These are phyloP conservation scores for Casuarina equisetifolia DNA, from an alignment of 306 rosid genomes.

Conservation along the genomic window DNA sequence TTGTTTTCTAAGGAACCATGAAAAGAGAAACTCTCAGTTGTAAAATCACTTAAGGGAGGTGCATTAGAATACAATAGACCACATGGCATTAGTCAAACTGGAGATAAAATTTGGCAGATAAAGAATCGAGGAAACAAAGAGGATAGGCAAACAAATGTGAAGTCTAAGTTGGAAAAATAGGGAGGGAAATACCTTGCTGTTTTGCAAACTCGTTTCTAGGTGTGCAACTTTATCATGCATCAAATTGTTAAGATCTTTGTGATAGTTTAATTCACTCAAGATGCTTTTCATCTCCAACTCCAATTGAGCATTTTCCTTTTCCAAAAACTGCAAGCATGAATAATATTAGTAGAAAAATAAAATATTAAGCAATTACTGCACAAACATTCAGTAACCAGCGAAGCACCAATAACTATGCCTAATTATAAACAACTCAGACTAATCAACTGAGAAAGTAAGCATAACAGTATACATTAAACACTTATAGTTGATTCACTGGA, in stretches of 20 bases:
- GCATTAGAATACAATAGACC: background rate
- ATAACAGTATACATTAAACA: constrained; percentile 1
- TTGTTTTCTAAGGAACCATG: background rate
- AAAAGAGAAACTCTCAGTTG: background rate
- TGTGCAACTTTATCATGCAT: constrained; percentile 44
- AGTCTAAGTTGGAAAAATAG: constrained; percentile 10
- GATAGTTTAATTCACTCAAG: constrained; percentile 41
- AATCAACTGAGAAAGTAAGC: background rate
- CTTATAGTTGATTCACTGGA: constrained; percentile 5
- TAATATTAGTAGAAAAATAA: constrained; percentile 6
- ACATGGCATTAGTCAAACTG: background rate
- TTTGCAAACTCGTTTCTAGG: constrained; percentile 45
- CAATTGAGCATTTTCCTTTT: constrained; percentile 46
- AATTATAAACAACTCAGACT: background rate
- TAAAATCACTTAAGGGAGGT: background rate
- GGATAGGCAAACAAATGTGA: background rate
- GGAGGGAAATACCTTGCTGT: constrained; percentile 47
- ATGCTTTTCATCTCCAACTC: constrained; percentile 45
- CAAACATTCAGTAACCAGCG: background rate
- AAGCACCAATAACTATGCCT: background rate
- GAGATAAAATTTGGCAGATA: background rate
- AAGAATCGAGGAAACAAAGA: background rate
- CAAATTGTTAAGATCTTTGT: constrained; percentile 44
- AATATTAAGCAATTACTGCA: constrained; percentile 5
- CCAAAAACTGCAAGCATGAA: constrained; percentile 44